Evolutionary conservation across 129 eudicot species (phyloP).

Genomic region (Tanacetum coccineum): DNA sequence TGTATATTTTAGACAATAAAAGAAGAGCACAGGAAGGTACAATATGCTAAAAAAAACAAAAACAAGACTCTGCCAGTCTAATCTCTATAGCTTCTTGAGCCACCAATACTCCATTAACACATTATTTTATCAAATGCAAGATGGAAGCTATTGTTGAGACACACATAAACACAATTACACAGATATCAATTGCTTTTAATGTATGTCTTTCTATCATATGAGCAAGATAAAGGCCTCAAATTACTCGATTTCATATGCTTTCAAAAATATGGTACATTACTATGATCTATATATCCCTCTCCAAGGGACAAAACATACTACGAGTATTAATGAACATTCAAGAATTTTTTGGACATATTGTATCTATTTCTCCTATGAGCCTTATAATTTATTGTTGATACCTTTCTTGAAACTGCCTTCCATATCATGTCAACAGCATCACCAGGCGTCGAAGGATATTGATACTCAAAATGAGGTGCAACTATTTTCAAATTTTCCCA

Average conservation of each 20-base stretch:
- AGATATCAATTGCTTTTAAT: slow-evolving; percentile 12
- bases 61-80: too few species aligned
- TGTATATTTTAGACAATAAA: too few species aligned
- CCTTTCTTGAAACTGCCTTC: slow-evolving; percentile 73
- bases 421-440: slow-evolving; percentile 98
- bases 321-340: slow-evolving; percentile 18
- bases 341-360: slow-evolving; percentile 37
- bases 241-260: slow-evolving; percentile 23
- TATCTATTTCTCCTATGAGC: slow-evolving; percentile 57
- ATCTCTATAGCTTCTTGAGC: too few species aligned
- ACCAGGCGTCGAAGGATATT: slow-evolving; percentile 61
- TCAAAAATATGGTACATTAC: slow-evolving; percentile 26
- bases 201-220: slow-evolving; percentile 14
- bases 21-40: too few species aligned
- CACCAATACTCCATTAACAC: slow-evolving; percentile 22
- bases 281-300: slow-evolving; percentile 25
- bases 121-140: slow-evolving; percentile 23
- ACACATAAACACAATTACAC: slow-evolving; percentile 18
- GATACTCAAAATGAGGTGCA: slow-evolving; percentile 70
- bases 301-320: slow-evolving; percentile 12
- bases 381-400: slow-evolving; percentile 28
- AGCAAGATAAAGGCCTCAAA: slow-evolving; percentile 19
- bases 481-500: slow-evolving; percentile 73
- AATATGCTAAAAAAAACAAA: too few species aligned
- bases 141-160: too few species aligned